phyloP scores from a whole-genome alignment of 108 stramenopile species.

The Parmales sp. region DNA sequence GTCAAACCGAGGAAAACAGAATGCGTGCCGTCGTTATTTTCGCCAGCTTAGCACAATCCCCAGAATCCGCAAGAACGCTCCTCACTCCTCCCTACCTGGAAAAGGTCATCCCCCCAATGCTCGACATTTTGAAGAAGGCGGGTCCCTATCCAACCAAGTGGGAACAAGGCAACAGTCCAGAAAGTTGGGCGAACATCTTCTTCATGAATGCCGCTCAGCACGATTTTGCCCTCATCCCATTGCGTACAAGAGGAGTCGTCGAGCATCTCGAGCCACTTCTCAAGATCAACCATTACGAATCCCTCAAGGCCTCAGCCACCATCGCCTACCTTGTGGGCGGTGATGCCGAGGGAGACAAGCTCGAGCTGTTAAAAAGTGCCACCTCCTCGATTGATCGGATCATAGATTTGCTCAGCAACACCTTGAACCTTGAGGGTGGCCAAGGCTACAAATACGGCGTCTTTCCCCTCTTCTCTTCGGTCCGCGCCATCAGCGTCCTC shows the following conservation, averaged over 20 bases:
- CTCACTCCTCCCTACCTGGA: no score
- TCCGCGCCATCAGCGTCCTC: not conserved
- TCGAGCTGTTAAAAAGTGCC: not conserved
- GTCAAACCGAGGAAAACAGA: no score
- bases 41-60: no score
- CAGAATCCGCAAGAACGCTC: no score
- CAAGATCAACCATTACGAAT: not conserved
- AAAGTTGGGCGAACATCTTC: not conserved
- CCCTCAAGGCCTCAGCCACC: not conserved
- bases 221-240: not conserved
- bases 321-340: constrained; percentile 5
- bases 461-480: not conserved
- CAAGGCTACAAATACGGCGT: not conserved
- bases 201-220: constrained; percentile 1
- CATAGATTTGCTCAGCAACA: not conserved
- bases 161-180: not conserved
- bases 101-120: no score
- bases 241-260: not conserved
- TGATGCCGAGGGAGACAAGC: not conserved
- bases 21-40: no score
- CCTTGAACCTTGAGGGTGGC: not conserved
- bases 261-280: not conserved
- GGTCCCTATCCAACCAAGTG: not conserved
- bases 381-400: not conserved
- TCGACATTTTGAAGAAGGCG: not conserved